Conservation (phyloP, 2,329 filamentous ascomycete species). For the Arachnomyces sp. region DNA sequence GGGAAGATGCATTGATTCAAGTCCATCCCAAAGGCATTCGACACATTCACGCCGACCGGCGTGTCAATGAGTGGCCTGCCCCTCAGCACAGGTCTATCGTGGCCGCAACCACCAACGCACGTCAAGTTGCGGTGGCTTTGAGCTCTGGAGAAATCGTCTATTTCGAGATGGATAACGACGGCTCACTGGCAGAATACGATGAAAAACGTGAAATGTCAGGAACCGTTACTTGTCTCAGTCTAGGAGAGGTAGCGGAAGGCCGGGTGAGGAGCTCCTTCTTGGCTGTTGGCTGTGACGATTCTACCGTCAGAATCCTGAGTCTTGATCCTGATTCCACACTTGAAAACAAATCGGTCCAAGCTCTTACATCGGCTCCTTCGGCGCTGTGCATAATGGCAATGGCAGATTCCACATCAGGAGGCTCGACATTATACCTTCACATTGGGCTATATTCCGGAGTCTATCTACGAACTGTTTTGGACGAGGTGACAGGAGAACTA, state of each 20-base stretch:
- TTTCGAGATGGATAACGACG: conserved; percentile 93
- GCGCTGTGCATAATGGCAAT: conserved; percentile 88
- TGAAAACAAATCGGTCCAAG: conserved; percentile 90
- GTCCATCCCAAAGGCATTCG: conserved; percentile 95
- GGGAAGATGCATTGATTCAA: conserved; percentile 85
- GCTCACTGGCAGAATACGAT: conserved; percentile 84
- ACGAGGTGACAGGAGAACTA: conserved; percentile 90
- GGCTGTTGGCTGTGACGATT: conserved; percentile 94
- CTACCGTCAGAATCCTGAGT: conserved; percentile 86
- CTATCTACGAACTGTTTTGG: conserved; percentile 87
- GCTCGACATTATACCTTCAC: conserved; percentile 84
- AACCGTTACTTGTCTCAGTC: conserved; percentile 87
- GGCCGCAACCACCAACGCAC: conserved; percentile 84
- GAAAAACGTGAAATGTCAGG: conserved; percentile 93
- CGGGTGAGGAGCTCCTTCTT: conserved; percentile 83
- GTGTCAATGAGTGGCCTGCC: conserved; percentile 86
- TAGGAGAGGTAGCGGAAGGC: conserved; percentile 88
- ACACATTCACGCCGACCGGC: conserved; percentile 69
- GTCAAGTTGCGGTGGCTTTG: conserved; percentile 86
- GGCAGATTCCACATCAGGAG: conserved; percentile 85
- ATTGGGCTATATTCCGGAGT: conserved; percentile 94
- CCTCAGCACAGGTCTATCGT: conserved; percentile 94
- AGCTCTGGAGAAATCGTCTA: conserved; percentile 97
- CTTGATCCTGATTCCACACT: conserved; percentile 83
- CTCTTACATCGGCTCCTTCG: conserved; percentile 81